These are phyloP conservation scores for Phaeophleospora eucalypticola DNA, from an alignment of 2,329 filamentous ascomycete species.

Conservation along the genomic window DNA sequence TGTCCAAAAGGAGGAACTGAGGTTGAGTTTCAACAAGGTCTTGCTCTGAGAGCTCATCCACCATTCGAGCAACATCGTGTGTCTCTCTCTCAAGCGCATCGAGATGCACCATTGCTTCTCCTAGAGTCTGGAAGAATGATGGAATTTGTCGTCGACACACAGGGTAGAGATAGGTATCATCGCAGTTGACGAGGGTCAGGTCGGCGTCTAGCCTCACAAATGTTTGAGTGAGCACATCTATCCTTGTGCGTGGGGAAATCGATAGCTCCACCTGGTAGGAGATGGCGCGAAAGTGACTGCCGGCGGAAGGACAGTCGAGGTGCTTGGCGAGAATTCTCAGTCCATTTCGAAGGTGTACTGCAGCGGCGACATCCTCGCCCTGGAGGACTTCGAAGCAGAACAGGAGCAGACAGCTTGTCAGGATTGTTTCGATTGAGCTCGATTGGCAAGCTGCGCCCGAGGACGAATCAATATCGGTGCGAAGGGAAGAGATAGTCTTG, in stretches of 20 bases:
- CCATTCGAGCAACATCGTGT: not conserved
- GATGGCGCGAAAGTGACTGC: not conserved
- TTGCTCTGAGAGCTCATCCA: not conserved
- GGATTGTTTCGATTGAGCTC: constrained; percentile 8
- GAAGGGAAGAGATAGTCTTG: not conserved
- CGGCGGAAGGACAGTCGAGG: not conserved
- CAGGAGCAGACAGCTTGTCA: constrained; percentile 10
- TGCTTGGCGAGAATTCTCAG: constrained; percentile 9
- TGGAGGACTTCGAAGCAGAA: constrained; percentile 18
- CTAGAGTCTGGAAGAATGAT: not conserved
- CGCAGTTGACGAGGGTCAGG: not conserved
- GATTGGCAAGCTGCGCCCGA: constrained; percentile 1
- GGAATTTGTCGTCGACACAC: not conserved
- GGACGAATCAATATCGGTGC: constrained; percentile 1
- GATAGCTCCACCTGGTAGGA: not conserved
- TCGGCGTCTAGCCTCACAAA: not conserved
- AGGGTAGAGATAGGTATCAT: not conserved
- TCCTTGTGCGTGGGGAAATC: not conserved
- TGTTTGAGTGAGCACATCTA: not conserved
- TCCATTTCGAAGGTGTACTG: constrained; percentile 12
- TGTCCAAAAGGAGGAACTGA: not conserved
- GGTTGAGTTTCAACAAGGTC: not conserved
- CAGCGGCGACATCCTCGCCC: constrained; percentile 10
- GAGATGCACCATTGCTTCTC: not conserved
- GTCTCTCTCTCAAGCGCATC: not conserved